Evolutionary conservation across 1,139 yeast species (phyloP).

Genomic region (Blastobotrys serpentis): DNA sequence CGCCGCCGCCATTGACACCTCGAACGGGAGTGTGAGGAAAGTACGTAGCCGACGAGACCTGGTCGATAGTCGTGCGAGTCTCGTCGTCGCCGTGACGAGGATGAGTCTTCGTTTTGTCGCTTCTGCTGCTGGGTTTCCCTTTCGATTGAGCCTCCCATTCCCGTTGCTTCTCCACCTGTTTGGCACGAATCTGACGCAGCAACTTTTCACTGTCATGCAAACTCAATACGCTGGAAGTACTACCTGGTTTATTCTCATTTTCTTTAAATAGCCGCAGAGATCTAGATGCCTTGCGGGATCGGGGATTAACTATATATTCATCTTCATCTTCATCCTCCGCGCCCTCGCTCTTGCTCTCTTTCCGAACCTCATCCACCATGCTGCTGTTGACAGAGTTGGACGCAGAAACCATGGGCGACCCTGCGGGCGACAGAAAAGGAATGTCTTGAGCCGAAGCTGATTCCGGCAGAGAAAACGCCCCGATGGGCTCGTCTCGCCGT

Average conservation of each 20-base stretch:
- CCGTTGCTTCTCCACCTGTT: constrained; percentile 1
- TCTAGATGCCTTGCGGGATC: constrained; percentile 53
- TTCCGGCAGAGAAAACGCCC: constrained; percentile 9
- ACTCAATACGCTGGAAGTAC: not conserved
- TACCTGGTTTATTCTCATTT: constrained; percentile 27
- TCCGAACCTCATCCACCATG: constrained; percentile 5
- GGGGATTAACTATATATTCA: constrained; percentile 18
- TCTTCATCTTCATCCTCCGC: constrained; percentile 3
- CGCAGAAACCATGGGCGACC: constrained; percentile 13
- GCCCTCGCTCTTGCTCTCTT: not conserved
- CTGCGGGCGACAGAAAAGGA: constrained; percentile 16
- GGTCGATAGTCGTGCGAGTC: constrained; percentile 18
- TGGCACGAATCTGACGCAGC: constrained; percentile 10
- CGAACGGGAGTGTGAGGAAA: constrained; percentile 53
- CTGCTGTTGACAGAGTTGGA: constrained; percentile 5
- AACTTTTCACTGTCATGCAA: constrained; percentile 7
- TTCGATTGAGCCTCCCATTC: not conserved
- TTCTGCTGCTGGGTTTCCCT: not conserved
- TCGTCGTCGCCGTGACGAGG: not conserved
- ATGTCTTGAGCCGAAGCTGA: constrained; percentile 8
- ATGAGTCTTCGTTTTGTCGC: not conserved
- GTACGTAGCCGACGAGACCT: constrained; percentile 63
- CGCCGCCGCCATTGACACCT: not conserved
- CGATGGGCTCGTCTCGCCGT: not conserved
- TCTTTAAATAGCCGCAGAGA: constrained; percentile 50